Conservation (phyloP, 129 eudicot species). For the Flaveria trinervia region DNA sequence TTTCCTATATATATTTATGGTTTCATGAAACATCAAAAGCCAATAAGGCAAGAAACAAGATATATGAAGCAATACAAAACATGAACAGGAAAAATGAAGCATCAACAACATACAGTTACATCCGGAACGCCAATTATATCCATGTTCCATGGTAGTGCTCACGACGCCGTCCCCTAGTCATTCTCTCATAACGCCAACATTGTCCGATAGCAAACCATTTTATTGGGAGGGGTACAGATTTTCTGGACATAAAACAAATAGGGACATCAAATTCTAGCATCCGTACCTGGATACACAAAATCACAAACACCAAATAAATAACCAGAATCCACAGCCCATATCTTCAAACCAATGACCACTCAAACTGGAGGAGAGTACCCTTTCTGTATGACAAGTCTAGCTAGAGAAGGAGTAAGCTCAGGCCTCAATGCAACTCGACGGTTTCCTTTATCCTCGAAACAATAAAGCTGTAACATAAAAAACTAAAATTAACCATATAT, state of each 20-base stretch:
- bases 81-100: conserved; percentile 2
- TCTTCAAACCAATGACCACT: conserved; percentile 20
- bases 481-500: conserved; percentile 1
- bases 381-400: conserved; percentile 97
- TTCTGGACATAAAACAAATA: conserved; percentile 85
- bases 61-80: neutral
- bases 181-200: conserved; percentile 98
- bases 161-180: conserved; percentile 96
- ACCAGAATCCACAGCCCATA: conserved; percentile 8
- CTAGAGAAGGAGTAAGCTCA: conserved; percentile 97
- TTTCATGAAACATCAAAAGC: neutral
- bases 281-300: conserved; percentile 64
- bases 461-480: conserved; percentile 67
- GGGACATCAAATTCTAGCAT: conserved; percentile 68
- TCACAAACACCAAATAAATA: conserved; percentile 48
- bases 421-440: conserved; percentile 98
- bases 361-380: conserved; percentile 46
- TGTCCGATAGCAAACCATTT: conserved; percentile 99
- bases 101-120: conserved; percentile 62
- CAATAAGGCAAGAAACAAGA: conserved; percentile 1
- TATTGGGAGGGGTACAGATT: conserved; percentile 87
- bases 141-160: conserved; percentile 99
- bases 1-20: neutral
- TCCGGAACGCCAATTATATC: conserved; percentile 95
- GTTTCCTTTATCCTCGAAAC: conserved; percentile 96